Conservation (phyloP, 176 grass and related monocot species). For the Triticum timopheevii region DNA sequence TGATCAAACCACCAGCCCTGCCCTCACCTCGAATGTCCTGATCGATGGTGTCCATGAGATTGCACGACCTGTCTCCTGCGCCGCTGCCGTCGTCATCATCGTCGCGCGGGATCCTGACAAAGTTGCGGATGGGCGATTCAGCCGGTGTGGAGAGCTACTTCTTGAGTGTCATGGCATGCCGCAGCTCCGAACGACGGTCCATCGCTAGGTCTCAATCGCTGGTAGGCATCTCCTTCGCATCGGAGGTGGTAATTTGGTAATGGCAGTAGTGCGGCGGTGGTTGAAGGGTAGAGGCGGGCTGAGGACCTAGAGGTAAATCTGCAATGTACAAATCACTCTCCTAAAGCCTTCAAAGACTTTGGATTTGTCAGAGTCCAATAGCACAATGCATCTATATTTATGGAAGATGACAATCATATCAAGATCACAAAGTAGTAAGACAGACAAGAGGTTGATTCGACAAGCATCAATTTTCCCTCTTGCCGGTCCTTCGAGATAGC, state of each 20-base stretch:
- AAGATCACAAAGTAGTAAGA: too few relatives aligned
- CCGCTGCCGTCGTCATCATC: not conserved
- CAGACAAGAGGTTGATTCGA: too few relatives aligned
- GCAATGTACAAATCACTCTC: too few relatives aligned
- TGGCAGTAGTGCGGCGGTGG: too few relatives aligned
- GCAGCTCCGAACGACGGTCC: constrained; percentile 48
- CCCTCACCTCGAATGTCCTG: not conserved
- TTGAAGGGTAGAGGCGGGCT: too few relatives aligned
- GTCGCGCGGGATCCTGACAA: constrained; percentile 29
- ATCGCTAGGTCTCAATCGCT: constrained; percentile 1
- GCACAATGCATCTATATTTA: too few relatives aligned
- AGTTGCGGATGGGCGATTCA: constrained; percentile 42
- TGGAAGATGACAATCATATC: too few relatives aligned
- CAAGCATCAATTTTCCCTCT: too few relatives aligned
- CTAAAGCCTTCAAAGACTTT: too few relatives aligned
- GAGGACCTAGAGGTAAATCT: too few relatives aligned
- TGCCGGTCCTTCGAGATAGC: too few relatives aligned
- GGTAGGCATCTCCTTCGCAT: not conserved
- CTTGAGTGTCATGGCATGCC: constrained; percentile 64
- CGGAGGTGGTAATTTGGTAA: not conserved
- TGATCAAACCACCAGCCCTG: constrained; percentile 26
- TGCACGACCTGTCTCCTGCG: not conserved
- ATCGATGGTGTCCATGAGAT: constrained; percentile 32
- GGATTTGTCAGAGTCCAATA: too few relatives aligned
- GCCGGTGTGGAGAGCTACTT: constrained; percentile 52